Evolutionary conservation across 352 stramenopile genomes (phyloP).

Genomic region (Phytophthora quininea): DNA sequence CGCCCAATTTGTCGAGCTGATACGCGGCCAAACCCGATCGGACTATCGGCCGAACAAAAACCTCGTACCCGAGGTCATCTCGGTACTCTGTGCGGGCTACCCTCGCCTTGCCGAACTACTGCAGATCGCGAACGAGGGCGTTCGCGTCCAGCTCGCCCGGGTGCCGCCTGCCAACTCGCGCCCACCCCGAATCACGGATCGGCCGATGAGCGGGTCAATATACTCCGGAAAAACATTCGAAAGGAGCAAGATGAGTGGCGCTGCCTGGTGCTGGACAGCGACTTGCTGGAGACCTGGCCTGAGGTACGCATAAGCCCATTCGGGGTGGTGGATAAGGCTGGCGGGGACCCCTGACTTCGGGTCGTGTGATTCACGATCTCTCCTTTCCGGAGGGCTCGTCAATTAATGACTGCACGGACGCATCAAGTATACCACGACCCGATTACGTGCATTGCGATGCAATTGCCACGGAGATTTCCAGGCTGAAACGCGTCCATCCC

Average conservation of each 20-base stretch:
- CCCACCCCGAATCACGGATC: conserved; percentile 4
- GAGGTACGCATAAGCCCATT: conserved; percentile 17
- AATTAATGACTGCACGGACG: conserved; percentile 6
- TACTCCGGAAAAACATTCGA: conserved; percentile 14
- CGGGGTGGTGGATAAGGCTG: conserved; percentile 17
- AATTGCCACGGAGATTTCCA: background rate
- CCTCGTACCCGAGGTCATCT: background rate
- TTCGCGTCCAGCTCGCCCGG: background rate
- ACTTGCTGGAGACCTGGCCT: background rate
- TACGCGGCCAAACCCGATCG: background rate
- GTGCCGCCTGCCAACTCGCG: background rate
- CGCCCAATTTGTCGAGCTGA: background rate
- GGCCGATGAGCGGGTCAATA: background rate
- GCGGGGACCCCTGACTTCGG: background rate
- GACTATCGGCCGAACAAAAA: background rate
- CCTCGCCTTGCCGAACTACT: background rate
- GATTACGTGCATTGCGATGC: background rate
- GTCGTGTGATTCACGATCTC: conserved; percentile 10
- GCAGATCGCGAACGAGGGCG: background rate
- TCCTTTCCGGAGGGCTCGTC: conserved; percentile 4
- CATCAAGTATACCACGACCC: background rate
- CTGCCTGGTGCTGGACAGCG: conserved; percentile 15
- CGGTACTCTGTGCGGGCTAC: background rate
- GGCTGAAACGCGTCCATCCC: background rate
- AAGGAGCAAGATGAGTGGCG: conserved; percentile 13